Percentiles rank a stretch among this genome's conserved stretches.
These are phyloP conservation scores for Ophiocordyceps camponoti-floridani DNA, from an alignment of 2,329 filamentous ascomycete genomes.

Conservation along the genomic window DNA sequence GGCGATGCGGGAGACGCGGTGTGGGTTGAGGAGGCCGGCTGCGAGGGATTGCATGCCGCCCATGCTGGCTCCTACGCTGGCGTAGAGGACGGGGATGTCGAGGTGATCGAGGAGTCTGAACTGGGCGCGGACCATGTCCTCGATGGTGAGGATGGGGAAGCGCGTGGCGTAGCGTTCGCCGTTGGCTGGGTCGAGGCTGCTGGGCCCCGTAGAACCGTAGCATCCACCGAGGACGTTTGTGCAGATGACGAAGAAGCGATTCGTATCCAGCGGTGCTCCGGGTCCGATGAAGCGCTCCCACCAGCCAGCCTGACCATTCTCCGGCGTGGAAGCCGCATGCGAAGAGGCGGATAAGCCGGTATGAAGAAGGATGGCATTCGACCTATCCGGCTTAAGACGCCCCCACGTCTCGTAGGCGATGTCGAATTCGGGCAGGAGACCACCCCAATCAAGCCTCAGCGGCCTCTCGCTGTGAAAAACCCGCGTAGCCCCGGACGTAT, in stretches of 20 bases:
- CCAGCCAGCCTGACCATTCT: constrained; percentile 83
- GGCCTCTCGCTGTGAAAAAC: constrained; percentile 57
- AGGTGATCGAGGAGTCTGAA: constrained; percentile 73
- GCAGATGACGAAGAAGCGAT: constrained; percentile 86
- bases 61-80: constrained; percentile 92
- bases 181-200: constrained; percentile 73
- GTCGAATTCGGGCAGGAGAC: constrained; percentile 72
- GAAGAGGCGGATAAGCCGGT: constrained; percentile 94
- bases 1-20: constrained; percentile 64
- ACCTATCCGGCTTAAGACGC: constrained; percentile 55
- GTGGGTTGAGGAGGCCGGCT: constrained; percentile 66
- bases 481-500: constrained; percentile 75
- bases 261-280: constrained; percentile 66
- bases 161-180: constrained; percentile 80
- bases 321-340: constrained; percentile 80
- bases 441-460: constrained; percentile 84
- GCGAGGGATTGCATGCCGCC: constrained; percentile 95
- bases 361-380: constrained; percentile 81
- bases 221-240: constrained; percentile 94
- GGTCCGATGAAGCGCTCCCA: constrained; percentile 98
- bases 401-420: constrained; percentile 94
- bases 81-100: constrained; percentile 62
- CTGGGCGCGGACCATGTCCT: constrained; percentile 95
- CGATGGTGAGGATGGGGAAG: constrained; percentile 88
- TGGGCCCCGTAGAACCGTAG: constrained; percentile 86